Evolutionary conservation across 73 alveolate genomes (phyloP).

Genomic region (Paramecium octaurelia): DNA sequence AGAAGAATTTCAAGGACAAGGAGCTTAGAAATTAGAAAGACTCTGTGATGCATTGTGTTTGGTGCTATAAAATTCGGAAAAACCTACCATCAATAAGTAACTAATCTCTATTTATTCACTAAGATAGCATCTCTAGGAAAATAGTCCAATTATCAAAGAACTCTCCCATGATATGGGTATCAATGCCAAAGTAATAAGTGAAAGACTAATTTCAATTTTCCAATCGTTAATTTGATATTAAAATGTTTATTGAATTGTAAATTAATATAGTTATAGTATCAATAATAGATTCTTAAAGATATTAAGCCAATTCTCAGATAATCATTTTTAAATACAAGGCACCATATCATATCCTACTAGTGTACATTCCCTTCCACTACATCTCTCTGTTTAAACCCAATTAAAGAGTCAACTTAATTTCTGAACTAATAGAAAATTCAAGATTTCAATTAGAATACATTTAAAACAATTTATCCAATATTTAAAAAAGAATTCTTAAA

Average conservation of each 20-base stretch:
- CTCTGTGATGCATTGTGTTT: constrained; percentile 17
- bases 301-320: neutral
- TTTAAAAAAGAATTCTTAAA: too few species aligned
- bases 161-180: constrained; percentile 28
- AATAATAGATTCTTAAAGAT: neutral
- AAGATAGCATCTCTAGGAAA: constrained; percentile 17
- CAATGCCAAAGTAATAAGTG: constrained; percentile 25
- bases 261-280: neutral
- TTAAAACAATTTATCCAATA: too few species aligned
- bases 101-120: neutral
- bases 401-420: too few species aligned
- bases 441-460: too few species aligned
- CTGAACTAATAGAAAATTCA: too few species aligned
- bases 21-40: constrained; percentile 28
- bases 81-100: constrained; percentile 6
- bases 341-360: neutral
- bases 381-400: constrained; percentile 70
- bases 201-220: neutral
- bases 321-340: neutral
- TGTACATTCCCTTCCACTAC: constrained; percentile 63
- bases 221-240: constrained; percentile 1
- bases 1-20: constrained; percentile 47
- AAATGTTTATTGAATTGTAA: neutral
- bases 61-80: neutral
- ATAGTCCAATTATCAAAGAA: constrained; percentile 36